A percentile compares a stretch with the other conserved stretches of the same genome.
phyloP scores from a whole-genome alignment of 2,329 filamentous ascomycete species.

The Emericellopsis atlantica region DNA sequence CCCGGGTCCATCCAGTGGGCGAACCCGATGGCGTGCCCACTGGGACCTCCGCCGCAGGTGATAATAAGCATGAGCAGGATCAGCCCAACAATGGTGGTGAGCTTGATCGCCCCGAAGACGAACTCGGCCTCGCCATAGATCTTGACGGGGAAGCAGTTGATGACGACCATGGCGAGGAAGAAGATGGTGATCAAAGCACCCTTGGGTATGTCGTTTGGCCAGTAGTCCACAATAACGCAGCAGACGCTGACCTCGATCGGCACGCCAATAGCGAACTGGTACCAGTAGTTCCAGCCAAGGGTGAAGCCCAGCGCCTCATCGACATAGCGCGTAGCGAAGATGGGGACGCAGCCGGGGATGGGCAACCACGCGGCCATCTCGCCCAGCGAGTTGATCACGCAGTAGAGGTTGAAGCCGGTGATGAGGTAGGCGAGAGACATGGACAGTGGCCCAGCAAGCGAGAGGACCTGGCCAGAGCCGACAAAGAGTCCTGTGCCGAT shows the following conservation, averaged over 20 bases:
- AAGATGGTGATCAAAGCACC: slow-evolving; percentile 22
- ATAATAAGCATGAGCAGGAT: slow-evolving; percentile 36
- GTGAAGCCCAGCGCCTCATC: slow-evolving; percentile 34
- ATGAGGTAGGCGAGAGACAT: slow-evolving; percentile 26
- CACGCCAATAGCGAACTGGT: slow-evolving; percentile 34
- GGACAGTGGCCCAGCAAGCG: slow-evolving; percentile 26
- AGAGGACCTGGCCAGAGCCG: slow-evolving; percentile 28
- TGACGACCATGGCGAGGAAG: slow-evolving; percentile 20
- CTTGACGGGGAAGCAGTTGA: slow-evolving; percentile 25
- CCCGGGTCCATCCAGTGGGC: slow-evolving; percentile 30
- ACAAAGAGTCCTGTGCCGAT: slow-evolving; percentile 32
- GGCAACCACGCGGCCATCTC: slow-evolving; percentile 52
- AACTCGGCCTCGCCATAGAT: slow-evolving; percentile 43
- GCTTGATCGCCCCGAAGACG: slow-evolving; percentile 32
- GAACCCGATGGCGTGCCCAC: slow-evolving; percentile 29
- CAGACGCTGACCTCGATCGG: slow-evolving; percentile 32
- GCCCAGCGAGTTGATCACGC: slow-evolving; percentile 34
- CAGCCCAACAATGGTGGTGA: slow-evolving; percentile 33
- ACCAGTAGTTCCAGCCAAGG: slow-evolving; percentile 39
- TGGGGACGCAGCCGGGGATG: slow-evolving; percentile 35
- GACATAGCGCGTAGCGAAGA: slow-evolving; percentile 34
- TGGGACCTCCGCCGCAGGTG: slow-evolving; percentile 30
- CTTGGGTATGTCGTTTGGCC: slow-evolving; percentile 15
- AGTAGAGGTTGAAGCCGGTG: slow-evolving; percentile 33
- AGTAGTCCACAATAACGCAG: slow-evolving; percentile 33